These are phyloP conservation scores for Penicillium turbatum DNA, from an alignment of 495 filamentous ascomycete genomes.

Conservation along the genomic window DNA sequence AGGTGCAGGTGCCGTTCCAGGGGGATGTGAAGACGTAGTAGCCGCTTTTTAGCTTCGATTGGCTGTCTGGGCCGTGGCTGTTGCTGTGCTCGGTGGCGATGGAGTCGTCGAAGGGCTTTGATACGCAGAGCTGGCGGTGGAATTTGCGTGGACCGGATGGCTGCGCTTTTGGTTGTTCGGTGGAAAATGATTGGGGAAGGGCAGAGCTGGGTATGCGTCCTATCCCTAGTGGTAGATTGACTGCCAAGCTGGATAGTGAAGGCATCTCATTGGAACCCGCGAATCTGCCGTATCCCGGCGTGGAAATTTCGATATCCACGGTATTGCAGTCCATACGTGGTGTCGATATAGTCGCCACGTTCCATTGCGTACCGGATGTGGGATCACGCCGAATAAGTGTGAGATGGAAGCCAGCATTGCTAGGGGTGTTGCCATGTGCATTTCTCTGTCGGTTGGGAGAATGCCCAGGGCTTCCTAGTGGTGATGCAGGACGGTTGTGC, in stretches of 20 bases:
- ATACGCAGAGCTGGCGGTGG: slow-evolving; percentile 38
- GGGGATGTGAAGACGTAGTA: slow-evolving; percentile 68
- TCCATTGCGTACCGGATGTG: slow-evolving; percentile 76
- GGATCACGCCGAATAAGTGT: slow-evolving; percentile 89
- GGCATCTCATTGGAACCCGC: slow-evolving; percentile 35
- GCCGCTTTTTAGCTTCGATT: slow-evolving; percentile 42
- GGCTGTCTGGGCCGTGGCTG: slow-evolving; percentile 9
- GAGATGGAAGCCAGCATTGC: slow-evolving; percentile 51
- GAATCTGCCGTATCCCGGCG: slow-evolving; percentile 61
- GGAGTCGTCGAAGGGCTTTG: slow-evolving; percentile 25
- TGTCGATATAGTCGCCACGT: slow-evolving; percentile 68
- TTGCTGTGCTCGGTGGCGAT: not conserved
- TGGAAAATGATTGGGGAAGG: slow-evolving; percentile 15
- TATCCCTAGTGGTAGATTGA: slow-evolving; percentile 27
- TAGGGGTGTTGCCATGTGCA: not conserved
- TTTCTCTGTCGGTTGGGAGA: slow-evolving; percentile 20
- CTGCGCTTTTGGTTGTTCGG: slow-evolving; percentile 12
- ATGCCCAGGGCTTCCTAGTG: slow-evolving; percentile 28
- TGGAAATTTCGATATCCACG: slow-evolving; percentile 58
- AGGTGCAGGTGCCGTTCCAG: slow-evolving; percentile 82
- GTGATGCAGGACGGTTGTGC: slow-evolving; percentile 22
- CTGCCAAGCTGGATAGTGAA: slow-evolving; percentile 28
- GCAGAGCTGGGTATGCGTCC: slow-evolving; percentile 17
- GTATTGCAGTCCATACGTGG: slow-evolving; percentile 29
- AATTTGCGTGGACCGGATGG: slow-evolving; percentile 33